These are phyloP conservation scores for Leccinum sublutescens DNA, from an alignment of 768 basidiomycete species.

Conservation along the genomic window DNA sequence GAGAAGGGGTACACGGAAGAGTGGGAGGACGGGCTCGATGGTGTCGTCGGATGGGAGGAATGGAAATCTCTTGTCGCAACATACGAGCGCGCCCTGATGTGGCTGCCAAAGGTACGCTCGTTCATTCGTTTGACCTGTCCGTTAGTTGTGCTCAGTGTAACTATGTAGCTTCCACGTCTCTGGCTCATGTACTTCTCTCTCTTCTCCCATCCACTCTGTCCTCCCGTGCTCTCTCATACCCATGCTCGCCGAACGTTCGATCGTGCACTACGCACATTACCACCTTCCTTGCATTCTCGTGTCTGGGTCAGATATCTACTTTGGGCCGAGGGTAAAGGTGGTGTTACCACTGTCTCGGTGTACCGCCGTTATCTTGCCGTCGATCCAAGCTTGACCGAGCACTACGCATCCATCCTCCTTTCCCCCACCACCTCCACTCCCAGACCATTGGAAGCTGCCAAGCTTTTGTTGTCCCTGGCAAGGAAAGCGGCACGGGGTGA, in stretches of 20 bases:
- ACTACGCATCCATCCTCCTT: constrained; percentile 69
- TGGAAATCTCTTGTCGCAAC: constrained; percentile 87
- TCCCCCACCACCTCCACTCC: constrained; percentile 55
- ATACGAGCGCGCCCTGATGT: constrained; percentile 93
- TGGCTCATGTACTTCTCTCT: constrained; percentile 94
- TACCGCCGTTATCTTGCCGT: constrained; percentile 89
- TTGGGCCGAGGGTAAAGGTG: constrained; percentile 86
- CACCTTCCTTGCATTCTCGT: constrained; percentile 87
- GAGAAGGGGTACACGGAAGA: constrained; percentile 75
- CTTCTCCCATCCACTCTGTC: constrained; percentile 87
- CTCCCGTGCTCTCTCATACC: constrained; percentile 76
- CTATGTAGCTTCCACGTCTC: constrained; percentile 76
- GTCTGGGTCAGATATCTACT: constrained; percentile 92
- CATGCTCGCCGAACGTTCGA: constrained; percentile 95
- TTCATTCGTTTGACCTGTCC: background rate
- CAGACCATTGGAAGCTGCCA: constrained; percentile 90
- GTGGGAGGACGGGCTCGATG: constrained; percentile 87
- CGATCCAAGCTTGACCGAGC: constrained; percentile 79
- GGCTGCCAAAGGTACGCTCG: constrained; percentile 77
- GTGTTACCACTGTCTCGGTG: constrained; percentile 71
- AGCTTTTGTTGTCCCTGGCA: constrained; percentile 80
- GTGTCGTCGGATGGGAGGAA: constrained; percentile 92
- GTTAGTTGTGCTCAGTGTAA: constrained; percentile 5
- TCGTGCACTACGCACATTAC: constrained; percentile 88
- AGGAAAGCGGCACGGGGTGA: constrained; percentile 80